Evolutionary conservation across 352 stramenopile species (phyloP), one percentile per base, ranked within the genome.

Genomic region (Phytopythium montanum): DNA sequence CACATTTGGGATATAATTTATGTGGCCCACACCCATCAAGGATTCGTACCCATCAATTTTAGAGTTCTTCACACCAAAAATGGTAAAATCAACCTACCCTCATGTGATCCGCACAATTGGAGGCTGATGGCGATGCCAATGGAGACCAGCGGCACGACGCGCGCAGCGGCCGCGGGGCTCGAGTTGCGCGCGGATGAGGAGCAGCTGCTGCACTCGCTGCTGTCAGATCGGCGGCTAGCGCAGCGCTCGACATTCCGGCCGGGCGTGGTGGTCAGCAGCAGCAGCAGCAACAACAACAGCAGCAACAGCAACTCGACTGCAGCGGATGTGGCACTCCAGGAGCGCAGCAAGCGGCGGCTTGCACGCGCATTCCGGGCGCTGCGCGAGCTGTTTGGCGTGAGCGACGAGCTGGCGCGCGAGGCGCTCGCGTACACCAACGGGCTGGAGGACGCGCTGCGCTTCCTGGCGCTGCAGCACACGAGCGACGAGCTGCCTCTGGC

Each of bases 391-490:
- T 90, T 85, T 23, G 73, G 65, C 3, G 67, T 76, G 25, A 59
- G 61, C 8, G 57, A 72, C 26, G 59, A 44, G 14, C 65, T 76
- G 34, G 59, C 57, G 8, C 57, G 52, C 26, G 74, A 88, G 29
- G 80, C 80, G 21, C 65, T 90, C 23, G 57, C 49, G 38, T 87
- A 88, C 59, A 69, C 72, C 5, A 92, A 92, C 62, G 70, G 73
- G 3, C 68, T 86, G 31, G 83, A 90, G 60, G 80, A 92, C 57
- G 80, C 83, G 33, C 68, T 92, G 50, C 60, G 54, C 58, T 92
- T 90, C 54, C 52, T 92, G 41, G 64, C 75, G 52, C 62, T 90
- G 52, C 80, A 90, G 56, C 55, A 72, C 33, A 26, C 75, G 23
- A 90, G 83, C 42, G 73, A 86, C 12, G 75, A 77, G 58, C 70